Evolutionary conservation across 345 rosid genomes (phyloP).

Genomic region (Turritis glabra): DNA sequence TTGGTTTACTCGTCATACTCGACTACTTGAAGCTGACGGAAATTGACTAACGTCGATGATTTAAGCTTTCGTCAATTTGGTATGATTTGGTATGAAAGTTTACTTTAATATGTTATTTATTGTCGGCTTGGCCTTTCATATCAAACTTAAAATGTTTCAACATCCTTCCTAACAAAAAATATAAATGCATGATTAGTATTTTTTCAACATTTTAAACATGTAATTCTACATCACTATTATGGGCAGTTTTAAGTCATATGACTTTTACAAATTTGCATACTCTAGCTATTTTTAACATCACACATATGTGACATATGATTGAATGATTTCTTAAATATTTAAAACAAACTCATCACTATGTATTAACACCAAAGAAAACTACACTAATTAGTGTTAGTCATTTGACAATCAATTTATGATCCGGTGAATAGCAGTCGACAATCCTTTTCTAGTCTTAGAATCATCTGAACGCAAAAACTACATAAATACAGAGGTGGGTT

Average conservation of each 20-base stretch:
- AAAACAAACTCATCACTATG: neutral
- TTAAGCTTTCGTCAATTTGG: neutral
- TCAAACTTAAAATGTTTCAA: neutral
- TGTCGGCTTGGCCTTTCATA: slow-evolving; percentile 13
- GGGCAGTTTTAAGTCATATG: neutral
- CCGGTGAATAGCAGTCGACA: too few relatives aligned
- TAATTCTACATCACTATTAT: neutral
- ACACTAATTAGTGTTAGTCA: too few relatives aligned
- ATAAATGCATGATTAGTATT: neutral
- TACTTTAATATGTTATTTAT: neutral
- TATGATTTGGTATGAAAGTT: neutral
- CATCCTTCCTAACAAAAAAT: neutral
- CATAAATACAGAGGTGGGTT: too few relatives aligned
- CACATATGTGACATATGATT: too few relatives aligned
- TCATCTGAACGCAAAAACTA: too few relatives aligned
- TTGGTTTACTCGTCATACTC: neutral
- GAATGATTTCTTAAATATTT: too few relatives aligned
- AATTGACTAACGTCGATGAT: slow-evolving; percentile 2
- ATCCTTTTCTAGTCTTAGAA: too few relatives aligned
- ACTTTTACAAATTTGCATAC: neutral
- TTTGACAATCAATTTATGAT: too few relatives aligned
- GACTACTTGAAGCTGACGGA: neutral
- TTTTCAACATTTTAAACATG: slow-evolving; percentile 1
- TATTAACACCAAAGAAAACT: too few relatives aligned
- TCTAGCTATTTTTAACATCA: too few relatives aligned